Evolutionary conservation across 345 rosid genomes (phyloP).

Genomic region (Microcos paniculata): DNA sequence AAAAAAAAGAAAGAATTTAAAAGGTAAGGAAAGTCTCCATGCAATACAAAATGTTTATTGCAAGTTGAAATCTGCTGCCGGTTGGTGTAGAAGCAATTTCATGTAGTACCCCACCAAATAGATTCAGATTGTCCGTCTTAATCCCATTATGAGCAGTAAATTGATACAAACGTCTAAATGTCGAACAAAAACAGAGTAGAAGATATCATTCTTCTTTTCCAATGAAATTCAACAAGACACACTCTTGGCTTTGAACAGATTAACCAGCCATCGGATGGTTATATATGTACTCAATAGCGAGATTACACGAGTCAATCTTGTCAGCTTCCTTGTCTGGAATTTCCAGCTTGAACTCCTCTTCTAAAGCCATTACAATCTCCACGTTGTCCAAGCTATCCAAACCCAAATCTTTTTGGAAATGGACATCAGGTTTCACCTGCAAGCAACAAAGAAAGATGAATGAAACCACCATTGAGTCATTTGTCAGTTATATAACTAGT

Average conservation of each 20-base stretch:
- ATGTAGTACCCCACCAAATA: constrained; percentile 21
- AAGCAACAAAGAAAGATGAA: neutral
- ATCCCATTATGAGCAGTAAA: constrained; percentile 27
- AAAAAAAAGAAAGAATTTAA: neutral
- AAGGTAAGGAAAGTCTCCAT: constrained; percentile 10
- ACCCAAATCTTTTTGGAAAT: constrained; percentile 77
- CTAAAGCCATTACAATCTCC: constrained; percentile 88
- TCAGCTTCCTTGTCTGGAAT: constrained; percentile 97
- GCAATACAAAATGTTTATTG: constrained; percentile 2
- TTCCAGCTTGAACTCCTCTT: constrained; percentile 96
- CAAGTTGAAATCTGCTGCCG: neutral
- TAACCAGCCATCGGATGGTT: constrained; percentile 86
- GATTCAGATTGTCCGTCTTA: constrained; percentile 33
- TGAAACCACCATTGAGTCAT: neutral
- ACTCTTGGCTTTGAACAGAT: constrained; percentile 12
- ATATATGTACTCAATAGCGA: constrained; percentile 82
- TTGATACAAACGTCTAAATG: constrained; percentile 13
- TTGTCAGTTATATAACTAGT: neutral
- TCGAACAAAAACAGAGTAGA: constrained; percentile 13
- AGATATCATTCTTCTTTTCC: neutral
- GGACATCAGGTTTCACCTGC: constrained; percentile 76
- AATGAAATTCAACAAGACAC: constrained; percentile 20
- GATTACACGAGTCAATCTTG: constrained; percentile 75
- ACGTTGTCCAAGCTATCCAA: constrained; percentile 18
- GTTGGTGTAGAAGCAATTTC: constrained; percentile 8